Conservation (phyloP, 169 alveolate genomes). For the Plasmodium knowlesi region DNA sequence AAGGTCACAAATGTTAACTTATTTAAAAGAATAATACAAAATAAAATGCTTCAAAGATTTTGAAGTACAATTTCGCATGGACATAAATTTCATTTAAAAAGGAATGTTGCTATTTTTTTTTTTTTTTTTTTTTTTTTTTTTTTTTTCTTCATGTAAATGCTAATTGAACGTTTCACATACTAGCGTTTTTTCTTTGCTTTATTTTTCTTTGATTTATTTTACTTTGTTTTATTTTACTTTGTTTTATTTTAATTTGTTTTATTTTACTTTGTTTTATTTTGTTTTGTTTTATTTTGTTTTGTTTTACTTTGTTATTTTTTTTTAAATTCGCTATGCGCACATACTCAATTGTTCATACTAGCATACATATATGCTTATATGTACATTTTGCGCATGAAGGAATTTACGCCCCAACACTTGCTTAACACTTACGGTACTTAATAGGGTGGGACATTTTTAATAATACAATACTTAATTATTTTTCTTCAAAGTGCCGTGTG, state of each 20-base stretch:
- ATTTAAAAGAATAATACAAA: constrained; percentile 1
- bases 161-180: background rate
- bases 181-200: background rate
- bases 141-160: background rate
- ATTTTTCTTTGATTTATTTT: background rate
- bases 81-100: background rate
- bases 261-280: background rate
- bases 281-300: background rate
- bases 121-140: background rate
- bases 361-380: background rate
- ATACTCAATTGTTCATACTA: background rate
- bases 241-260: background rate
- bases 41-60: background rate
- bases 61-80: background rate
- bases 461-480: background rate
- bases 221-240: background rate
- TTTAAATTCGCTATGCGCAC: background rate
- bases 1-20: background rate
- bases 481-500: background rate
- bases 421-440: background rate
- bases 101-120: background rate
- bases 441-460: background rate
- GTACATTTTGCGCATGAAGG: background rate
- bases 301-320: background rate
- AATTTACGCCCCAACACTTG: background rate